Percentiles rank a stretch among this genome's conserved stretches.
Evolutionary conservation across 179 eudicot genomes (phyloP).

Genomic region (Pouteria campechiana): DNA sequence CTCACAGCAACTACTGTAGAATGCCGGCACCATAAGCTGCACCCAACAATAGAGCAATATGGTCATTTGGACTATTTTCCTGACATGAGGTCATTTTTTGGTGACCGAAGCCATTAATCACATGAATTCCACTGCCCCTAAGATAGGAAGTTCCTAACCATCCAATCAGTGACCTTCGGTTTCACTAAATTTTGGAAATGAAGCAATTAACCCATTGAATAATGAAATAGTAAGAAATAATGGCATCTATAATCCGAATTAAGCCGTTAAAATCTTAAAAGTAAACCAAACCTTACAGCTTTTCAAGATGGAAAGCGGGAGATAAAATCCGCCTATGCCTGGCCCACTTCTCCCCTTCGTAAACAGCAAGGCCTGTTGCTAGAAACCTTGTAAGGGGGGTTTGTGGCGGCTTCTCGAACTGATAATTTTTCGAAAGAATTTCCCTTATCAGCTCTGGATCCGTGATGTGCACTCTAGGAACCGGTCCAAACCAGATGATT

Average conservation of each 20-base stretch:
- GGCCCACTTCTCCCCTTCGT: constrained; percentile 1
- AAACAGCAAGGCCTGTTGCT: background rate
- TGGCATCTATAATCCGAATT: background rate
- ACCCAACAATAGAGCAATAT: too few relatives aligned
- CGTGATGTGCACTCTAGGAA: constrained; percentile 5
- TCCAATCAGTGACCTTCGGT: too few relatives aligned
- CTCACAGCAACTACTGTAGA: constrained; percentile 9
- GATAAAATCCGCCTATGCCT: background rate
- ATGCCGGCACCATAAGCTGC: constrained; percentile 24
- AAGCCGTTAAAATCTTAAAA: too few relatives aligned
- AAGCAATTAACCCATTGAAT: background rate
- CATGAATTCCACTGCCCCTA: too few relatives aligned
- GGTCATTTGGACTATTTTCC: too few relatives aligned
- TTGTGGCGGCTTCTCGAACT: background rate
- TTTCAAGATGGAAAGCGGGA: background rate
- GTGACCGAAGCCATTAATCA: too few relatives aligned
- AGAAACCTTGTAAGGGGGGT: background rate
- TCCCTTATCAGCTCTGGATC: constrained; percentile 8
- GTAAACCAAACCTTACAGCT: too few relatives aligned
- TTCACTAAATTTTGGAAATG: too few relatives aligned
- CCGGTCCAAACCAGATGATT: constrained; percentile 14
- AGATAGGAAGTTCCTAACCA: too few relatives aligned
- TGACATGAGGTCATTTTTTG: too few relatives aligned
- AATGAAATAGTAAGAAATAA: background rate
- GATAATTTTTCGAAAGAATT: constrained; percentile 1